A percentile compares a stretch with the other conserved stretches of the same genome.
Evolutionary conservation across 495 filamentous ascomycete genomes (phyloP).

Genomic region (Jackrogersella multiformis): DNA sequence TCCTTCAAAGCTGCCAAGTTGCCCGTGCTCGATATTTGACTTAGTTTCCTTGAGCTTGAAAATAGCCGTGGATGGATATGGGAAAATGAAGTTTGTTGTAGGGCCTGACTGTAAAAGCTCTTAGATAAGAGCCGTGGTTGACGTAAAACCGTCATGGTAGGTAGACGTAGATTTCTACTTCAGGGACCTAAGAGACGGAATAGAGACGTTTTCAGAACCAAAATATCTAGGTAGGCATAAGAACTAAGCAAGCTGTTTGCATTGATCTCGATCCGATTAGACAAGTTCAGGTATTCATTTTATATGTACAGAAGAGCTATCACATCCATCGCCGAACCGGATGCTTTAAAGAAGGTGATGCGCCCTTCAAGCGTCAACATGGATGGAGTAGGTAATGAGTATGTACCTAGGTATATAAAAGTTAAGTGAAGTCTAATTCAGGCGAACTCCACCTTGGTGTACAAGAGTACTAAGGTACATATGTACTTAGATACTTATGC

Average conservation of each 20-base stretch:
- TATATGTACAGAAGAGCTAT: neutral
- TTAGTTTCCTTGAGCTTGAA: slow-evolving; percentile 24
- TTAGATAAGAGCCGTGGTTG: slow-evolving; percentile 16
- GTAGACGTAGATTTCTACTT: neutral
- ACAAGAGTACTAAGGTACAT: neutral
- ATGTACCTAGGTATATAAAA: too few species aligned
- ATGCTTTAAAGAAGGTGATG: neutral
- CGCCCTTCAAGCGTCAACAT: slow-evolving; percentile 28
- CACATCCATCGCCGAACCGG: slow-evolving; percentile 9
- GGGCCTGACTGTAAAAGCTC: neutral
- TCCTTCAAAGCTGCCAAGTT: slow-evolving; percentile 52
- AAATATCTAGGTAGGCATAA: neutral
- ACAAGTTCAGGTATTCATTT: neutral
- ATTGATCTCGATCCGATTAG: slow-evolving; percentile 11
- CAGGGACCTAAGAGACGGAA: neutral
- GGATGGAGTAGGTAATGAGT: neutral
- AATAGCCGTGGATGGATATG: slow-evolving; percentile 12
- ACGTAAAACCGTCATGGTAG: slow-evolving; percentile 14
- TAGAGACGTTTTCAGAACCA: neutral
- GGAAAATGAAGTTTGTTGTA: neutral
- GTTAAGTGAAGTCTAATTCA: too few species aligned
- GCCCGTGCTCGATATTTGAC: slow-evolving; percentile 16
- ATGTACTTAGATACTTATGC: too few species aligned
- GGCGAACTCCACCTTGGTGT: slow-evolving; percentile 11
- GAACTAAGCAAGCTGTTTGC: slow-evolving; percentile 1